A percentile compares a stretch with the other conserved stretches of the same genome.
These are phyloP conservation scores for Diaporthe sp. DNA, from an alignment of 2,329 filamentous ascomycete genomes.

Conservation along the genomic window DNA sequence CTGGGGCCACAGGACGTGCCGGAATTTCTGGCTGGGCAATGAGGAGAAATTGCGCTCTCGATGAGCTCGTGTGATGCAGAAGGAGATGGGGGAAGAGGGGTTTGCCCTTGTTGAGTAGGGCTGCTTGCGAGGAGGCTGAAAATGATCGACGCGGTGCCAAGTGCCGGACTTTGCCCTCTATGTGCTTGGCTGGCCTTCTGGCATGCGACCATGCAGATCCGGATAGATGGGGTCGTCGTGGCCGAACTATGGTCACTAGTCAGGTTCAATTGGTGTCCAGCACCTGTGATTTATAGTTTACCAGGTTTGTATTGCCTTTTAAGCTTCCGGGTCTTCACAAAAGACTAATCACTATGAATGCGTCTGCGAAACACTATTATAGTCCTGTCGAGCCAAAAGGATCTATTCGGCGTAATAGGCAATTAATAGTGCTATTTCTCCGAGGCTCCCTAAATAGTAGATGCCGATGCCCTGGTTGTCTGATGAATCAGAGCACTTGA, in stretches of 20 bases:
- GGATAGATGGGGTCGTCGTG: background rate
- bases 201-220: conserved; percentile 23
- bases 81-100: background rate
- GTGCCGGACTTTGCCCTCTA: background rate
- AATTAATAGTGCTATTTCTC: no score
- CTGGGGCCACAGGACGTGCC: conserved; percentile 85
- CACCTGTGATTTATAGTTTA: background rate
- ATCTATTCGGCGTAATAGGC: background rate
- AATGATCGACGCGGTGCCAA: conserved; percentile 24
- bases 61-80: conserved; percentile 51
- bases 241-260: background rate
- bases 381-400: background rate
- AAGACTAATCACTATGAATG: background rate
- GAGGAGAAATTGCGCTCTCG: conserved; percentile 78
- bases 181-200: background rate
- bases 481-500: background rate
- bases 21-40: conserved; percentile 87
- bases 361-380: background rate
- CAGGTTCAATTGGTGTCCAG: background rate
- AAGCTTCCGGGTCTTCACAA: background rate
- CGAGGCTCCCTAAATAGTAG: background rate
- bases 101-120: background rate
- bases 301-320: background rate
- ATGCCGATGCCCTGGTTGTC: background rate
- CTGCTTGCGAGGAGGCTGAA: conserved; percentile 16